phyloP scores from a whole-genome alignment of 176 grass and related monocot species.

The Canna indica region DNA sequence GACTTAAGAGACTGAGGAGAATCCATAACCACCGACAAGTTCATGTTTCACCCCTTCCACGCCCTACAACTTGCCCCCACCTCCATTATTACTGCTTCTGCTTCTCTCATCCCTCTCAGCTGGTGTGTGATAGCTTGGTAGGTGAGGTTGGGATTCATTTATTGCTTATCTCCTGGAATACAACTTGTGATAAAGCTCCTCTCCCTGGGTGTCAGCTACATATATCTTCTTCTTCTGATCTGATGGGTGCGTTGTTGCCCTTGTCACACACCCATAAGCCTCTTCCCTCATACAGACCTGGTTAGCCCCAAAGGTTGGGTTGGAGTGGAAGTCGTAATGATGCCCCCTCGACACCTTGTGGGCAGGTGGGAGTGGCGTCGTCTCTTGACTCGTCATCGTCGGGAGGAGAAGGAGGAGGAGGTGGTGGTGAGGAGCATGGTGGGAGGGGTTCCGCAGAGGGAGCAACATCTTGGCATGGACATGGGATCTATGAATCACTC shows the following conservation, averaged over 20 bases:
- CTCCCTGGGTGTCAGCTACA: neutral
- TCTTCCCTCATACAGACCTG: neutral
- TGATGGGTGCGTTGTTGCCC: neutral
- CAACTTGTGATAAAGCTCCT: neutral
- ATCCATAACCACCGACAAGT: constrained; percentile 13
- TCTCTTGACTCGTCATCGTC: too few species aligned
- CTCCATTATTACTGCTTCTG: neutral
- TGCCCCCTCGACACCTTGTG: constrained; percentile 13
- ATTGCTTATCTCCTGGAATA: constrained; percentile 6
- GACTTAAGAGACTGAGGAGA: neutral
- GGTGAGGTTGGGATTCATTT: constrained; percentile 10
- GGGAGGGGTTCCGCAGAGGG: too few species aligned
- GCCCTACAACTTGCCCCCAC: constrained; percentile 4
- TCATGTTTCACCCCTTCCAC: constrained; percentile 17
- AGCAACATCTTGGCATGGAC: too few species aligned
- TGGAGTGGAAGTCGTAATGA: constrained; percentile 6
- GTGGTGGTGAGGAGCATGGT: too few species aligned
- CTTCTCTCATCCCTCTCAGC: too few species aligned
- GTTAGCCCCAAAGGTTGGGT: neutral
- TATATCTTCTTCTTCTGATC: too few species aligned
- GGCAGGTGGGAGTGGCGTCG: too few species aligned
- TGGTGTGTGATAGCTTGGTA: neutral
- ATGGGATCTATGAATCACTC: too few species aligned
- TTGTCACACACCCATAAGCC: neutral
- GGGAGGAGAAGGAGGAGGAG: too few species aligned